Base-by-base conservation (phyloP, 257 asterid genomes). In the Scutellaria galericulata region DNA sequence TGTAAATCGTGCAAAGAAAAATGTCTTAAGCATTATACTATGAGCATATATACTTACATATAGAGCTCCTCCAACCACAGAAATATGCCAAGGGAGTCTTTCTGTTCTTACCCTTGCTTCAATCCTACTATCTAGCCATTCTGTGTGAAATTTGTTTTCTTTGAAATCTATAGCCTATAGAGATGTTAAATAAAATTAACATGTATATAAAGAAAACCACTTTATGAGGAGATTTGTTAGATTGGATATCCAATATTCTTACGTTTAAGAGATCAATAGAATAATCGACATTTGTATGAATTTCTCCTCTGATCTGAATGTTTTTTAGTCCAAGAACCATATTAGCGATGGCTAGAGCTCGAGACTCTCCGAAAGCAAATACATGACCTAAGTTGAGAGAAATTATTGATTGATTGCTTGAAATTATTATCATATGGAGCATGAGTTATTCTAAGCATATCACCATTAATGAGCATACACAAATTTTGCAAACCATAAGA, bases 71-170 rank as follows among this genome's bases (percentile, higher is more conserved):
- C 98, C 99, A 56, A 92, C 98, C 48, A 95, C 99, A 5, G 99
- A 95, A 68, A 92, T 91, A 85, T 95, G 92, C 99, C 99, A 95
- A 72, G 97, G 96, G 69, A 98, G 99, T 71, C 99, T 83, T 85
- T 95, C 99, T 54, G 99, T 98, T 87, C 98, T 86, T 80, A 95
- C 99, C 86, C 99, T 87, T 98, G 92, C 92, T 0, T 98, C 99
- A 73, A 95, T 95, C 88, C 98, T 88, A 82, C 98, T 95, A 81
- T 95, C 98, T 72, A 95, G 84, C 99, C 99, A 95, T 71, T 98
- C 99, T 10, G 99, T 95, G 75, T 95, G 99, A 78, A 95, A 90
- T 83, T 87, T 95, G 84, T 95, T 95, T 47, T 90, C 99, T 82
- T 87, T 90, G 76, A 92, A 95, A 82, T 95, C 99, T 81, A 87